Base-by-base conservation (phyloP, 1,284 basidiomycete species). In the Vanrija humicola region DNA sequence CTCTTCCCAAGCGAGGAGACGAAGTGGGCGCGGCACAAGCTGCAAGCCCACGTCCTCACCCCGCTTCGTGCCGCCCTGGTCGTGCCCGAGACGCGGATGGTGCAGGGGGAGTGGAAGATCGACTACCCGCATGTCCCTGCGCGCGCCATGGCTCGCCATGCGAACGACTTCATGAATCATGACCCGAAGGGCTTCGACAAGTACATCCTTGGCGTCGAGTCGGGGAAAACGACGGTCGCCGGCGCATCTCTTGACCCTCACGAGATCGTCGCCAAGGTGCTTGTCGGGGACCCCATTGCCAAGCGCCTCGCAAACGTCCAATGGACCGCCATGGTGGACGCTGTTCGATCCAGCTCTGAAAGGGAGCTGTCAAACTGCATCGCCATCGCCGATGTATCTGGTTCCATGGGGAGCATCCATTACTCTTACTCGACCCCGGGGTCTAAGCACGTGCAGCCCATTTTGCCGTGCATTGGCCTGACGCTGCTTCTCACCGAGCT, bases 321-420 rank as follows among this genome's bases (percentile, higher is more conserved):
- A 67, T 89, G 86, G 87, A 78, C 79, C 52, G 75, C 82, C 0
- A 76, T 88, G 29, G 73, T 88, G 18, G 70, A 77, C 15, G 78
- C 78, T 8, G 72, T 88, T 9, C 74, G 78, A 14, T 82, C 82
- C 40, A 77, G 81, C 0, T 84, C 85, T 0, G 25, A 43, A 28
- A 46, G 45, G 25, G 69, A 74, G 10, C 63, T 89, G 40, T 80
- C 84, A 0, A 86, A 83, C 60, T 79, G 81, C 8, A 70, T 88
- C n/a, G 86, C 86, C 0, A 67, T 88, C 12, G 87, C 85, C 66
- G 87, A 88, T 64, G 86, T 88, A 14, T 86, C 84, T 0, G 86
- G 84, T 0, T 86, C 84, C 1, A 88, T 88, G 86, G 84, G 84
- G 0, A 14, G 9, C 12, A 34, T 34, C 43, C 39, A 5, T 45